Evolutionary conservation across 768 basidiomycete species (phyloP).

Genomic region (Leccinum ochraceum): DNA sequence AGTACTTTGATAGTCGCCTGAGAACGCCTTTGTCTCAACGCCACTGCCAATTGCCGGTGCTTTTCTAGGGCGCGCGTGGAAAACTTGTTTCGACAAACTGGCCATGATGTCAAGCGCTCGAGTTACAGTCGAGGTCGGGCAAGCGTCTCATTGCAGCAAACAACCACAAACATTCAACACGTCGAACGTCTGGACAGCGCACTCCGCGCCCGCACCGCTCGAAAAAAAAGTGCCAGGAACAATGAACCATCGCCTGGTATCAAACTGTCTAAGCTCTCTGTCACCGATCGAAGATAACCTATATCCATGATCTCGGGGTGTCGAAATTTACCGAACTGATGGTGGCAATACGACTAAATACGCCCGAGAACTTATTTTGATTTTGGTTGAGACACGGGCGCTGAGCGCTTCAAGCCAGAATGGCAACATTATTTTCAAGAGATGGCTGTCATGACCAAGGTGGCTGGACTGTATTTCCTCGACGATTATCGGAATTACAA

Average conservation of each 20-base stretch:
- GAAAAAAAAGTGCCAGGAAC: background rate
- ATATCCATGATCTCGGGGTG: background rate
- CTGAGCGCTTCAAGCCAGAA: background rate
- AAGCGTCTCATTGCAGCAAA: background rate
- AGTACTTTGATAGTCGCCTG: slow-evolving; percentile 3
- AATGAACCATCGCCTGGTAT: background rate
- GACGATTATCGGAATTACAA: background rate
- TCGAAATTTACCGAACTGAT: background rate
- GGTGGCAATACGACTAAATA: background rate
- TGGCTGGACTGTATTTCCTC: background rate
- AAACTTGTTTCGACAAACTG: background rate
- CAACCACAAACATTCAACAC: background rate
- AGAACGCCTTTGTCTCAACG: slow-evolving; percentile 8
- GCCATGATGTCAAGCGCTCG: background rate
- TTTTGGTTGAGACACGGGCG: background rate
- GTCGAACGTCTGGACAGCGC: background rate
- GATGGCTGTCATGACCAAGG: background rate
- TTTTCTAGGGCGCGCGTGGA: slow-evolving; percentile 4
- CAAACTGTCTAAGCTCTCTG: background rate
- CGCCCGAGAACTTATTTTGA: slow-evolving; percentile 1
- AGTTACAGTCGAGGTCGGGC: background rate
- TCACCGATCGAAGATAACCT: background rate
- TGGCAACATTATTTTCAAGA: slow-evolving; percentile 3
- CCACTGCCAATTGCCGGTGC: background rate
- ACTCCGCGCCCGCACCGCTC: background rate